Base-by-base conservation (phyloP, 2,329 filamentous ascomycete species). In the Lachnellula willkommii region DNA sequence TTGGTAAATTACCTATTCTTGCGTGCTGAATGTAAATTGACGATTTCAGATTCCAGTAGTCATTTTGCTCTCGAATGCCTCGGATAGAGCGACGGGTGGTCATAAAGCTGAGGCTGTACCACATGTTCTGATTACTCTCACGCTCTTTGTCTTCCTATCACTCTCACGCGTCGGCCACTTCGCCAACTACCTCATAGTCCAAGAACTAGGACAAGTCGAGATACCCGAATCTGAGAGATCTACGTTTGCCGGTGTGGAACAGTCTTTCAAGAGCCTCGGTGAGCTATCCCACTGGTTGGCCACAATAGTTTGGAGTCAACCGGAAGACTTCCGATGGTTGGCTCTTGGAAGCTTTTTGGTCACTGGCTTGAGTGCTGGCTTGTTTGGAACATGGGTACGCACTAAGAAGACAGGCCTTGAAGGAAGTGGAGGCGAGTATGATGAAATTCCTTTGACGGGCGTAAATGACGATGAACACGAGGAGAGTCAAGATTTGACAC, bases 161-260 rank as follows among this genome's bases (percentile, higher is more conserved):
- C 60, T 71, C 24, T 74, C 73, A n/a, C 70, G 72, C 17, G 66
- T 74, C 50, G 72, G 72, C 15, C 71, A 72, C 39, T 73, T 71
- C 71, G 66, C 71, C 39, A 72, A 70, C 60, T 69, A 72, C 55
- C 67, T 75, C 11, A 72, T 70, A 20, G 72, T 71, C 11, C 72
- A 73, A 56, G 71, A 74, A 52, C 61, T 74, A 60, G 81, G 59
- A 62, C 73, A 63, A 64, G 77, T 42, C 63, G 73, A 60, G 20
- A 67, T 73, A 14, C 64, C 67, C 5, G 60, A 52, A 24, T 61
- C 65, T 4, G 65, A 70, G 48, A 67, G 72, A n/a, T 71, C 72
- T 2, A 71, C 68, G 54, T 74, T 74, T 54, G 72, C 71, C 1
- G 73, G 73, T 9, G 70, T 71, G 15, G 73, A 74, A 58, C 69